Conservation (phyloP, 257 asterid species). For the Solanum pimpinellifolium region DNA sequence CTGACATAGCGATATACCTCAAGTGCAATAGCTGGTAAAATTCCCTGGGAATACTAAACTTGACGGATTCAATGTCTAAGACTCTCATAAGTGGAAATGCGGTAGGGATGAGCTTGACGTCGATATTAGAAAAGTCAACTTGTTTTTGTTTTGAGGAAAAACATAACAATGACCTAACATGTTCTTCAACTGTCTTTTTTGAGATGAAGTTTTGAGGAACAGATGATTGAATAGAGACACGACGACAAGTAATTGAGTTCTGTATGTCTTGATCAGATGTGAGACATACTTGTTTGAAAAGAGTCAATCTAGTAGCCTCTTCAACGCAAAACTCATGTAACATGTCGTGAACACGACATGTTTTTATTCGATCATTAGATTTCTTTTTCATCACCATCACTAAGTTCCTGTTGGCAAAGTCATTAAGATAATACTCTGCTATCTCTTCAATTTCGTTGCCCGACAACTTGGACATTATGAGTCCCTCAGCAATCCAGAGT, state of each 20-base stretch:
- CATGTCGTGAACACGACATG: constrained; percentile 8
- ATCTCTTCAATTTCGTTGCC: not conserved
- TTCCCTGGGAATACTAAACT: not conserved
- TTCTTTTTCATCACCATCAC: constrained; percentile 6
- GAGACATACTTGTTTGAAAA: not conserved
- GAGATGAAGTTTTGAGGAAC: not conserved
- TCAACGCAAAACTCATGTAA: constrained; percentile 11
- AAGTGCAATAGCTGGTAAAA: not conserved
- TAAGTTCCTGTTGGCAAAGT: constrained; percentile 3
- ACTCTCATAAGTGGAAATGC: not conserved
- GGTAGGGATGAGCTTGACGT: not conserved
- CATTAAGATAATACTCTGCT: constrained; percentile 6
- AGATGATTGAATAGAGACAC: not conserved
- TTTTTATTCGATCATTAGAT: constrained; percentile 1
- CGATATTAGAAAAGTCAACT: not conserved
- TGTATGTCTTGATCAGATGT: not conserved
- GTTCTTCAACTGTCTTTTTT: not conserved
- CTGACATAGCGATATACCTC: not conserved
- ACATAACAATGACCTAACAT: not conserved
- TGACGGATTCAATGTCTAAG: not conserved
- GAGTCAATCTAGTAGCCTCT: not conserved
- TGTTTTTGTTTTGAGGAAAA: not conserved
- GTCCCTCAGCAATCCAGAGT: constrained; percentile 12
- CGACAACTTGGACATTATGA: not conserved
- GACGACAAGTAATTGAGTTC: not conserved